Conservation (phyloP, 768 basidiomycete species). For the Panaeolus cyanescens region DNA sequence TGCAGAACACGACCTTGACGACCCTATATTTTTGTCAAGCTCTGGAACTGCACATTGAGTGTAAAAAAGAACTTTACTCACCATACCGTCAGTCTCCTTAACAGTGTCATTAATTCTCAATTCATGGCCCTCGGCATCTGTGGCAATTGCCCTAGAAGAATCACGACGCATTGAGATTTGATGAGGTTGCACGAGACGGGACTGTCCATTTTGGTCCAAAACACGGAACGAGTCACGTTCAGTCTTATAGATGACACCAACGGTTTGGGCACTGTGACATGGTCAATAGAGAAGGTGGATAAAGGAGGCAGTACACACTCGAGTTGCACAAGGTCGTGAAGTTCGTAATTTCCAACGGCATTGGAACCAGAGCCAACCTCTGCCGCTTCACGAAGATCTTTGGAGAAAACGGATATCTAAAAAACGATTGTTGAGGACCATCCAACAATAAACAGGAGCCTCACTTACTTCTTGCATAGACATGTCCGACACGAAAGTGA, state of each 20-base stretch:
- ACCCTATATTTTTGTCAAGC: conserved; percentile 39
- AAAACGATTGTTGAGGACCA: conserved; percentile 1
- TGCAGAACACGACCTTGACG: conserved; percentile 92
- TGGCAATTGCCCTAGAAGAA: conserved; percentile 81
- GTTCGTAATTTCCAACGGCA: conserved; percentile 88
- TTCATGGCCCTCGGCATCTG: conserved; percentile 87
- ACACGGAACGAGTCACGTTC: conserved; percentile 96
- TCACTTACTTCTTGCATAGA: conserved; percentile 84
- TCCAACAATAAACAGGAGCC: neutral
- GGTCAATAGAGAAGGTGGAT: conserved; percentile 11
- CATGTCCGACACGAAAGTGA: conserved; percentile 98
- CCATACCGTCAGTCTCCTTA: conserved; percentile 90
- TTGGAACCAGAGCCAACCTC: conserved; percentile 95
- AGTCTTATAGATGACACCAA: conserved; percentile 96
- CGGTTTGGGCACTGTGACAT: conserved; percentile 74
- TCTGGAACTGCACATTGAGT: neutral
- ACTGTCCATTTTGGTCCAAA: conserved; percentile 90
- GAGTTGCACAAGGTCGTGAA: conserved; percentile 95
- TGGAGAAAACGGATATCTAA: conserved; percentile 95
- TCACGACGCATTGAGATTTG: conserved; percentile 93
- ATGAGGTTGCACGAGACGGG: conserved; percentile 87
- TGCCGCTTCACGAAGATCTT: conserved; percentile 95
- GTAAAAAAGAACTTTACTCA: conserved; percentile 32
- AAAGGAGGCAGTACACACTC: conserved; percentile 61
- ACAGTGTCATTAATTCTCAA: conserved; percentile 87